phyloP scores from a whole-genome alignment of 352 stramenopile genomes.

The Globisporangium emineosum region DNA sequence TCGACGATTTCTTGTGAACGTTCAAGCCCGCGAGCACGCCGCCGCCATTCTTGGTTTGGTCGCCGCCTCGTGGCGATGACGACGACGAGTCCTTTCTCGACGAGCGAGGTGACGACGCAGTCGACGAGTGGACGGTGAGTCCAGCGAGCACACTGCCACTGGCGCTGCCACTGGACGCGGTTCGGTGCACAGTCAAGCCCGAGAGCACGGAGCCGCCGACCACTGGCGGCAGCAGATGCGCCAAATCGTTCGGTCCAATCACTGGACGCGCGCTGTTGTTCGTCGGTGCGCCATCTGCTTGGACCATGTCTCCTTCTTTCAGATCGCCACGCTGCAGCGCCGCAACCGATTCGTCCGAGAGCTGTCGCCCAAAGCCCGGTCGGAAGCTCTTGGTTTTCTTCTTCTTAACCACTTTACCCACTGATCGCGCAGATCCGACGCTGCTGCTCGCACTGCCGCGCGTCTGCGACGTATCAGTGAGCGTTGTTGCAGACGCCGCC shows the following conservation, averaged over 20 bases:
- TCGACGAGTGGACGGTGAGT: conserved; percentile 58
- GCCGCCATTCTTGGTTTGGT: conserved; percentile 25
- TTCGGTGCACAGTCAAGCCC: conserved; percentile 58
- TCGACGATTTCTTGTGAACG: conserved; percentile 31
- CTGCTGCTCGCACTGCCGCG: conserved; percentile 29
- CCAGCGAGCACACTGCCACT: conserved; percentile 47
- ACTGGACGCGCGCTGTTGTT: conserved; percentile 23
- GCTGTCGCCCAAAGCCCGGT: conserved; percentile 73
- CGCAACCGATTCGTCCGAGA: conserved; percentile 81
- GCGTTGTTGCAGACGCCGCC: conserved; percentile 17
- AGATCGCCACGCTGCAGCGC: conserved; percentile 75
- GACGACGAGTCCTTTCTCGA: conserved; percentile 21
- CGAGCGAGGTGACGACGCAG: conserved; percentile 23
- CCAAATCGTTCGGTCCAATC: conserved; percentile 55
- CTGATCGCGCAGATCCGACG: conserved; percentile 24
- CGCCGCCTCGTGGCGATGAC: not conserved
- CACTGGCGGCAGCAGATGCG: conserved; percentile 59
- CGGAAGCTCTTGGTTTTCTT: conserved; percentile 88
- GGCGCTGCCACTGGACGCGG: conserved; percentile 1
- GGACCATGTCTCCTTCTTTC: conserved; percentile 67
- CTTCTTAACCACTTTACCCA: conserved; percentile 69
- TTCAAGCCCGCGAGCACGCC: conserved; percentile 54
- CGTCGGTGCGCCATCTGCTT: conserved; percentile 26
- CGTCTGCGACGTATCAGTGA: conserved; percentile 20
- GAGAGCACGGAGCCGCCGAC: conserved; percentile 56